These are phyloP conservation scores for Chlorella sp. DNA, from an alignment of 139 green algal species.

Conservation along the genomic window DNA sequence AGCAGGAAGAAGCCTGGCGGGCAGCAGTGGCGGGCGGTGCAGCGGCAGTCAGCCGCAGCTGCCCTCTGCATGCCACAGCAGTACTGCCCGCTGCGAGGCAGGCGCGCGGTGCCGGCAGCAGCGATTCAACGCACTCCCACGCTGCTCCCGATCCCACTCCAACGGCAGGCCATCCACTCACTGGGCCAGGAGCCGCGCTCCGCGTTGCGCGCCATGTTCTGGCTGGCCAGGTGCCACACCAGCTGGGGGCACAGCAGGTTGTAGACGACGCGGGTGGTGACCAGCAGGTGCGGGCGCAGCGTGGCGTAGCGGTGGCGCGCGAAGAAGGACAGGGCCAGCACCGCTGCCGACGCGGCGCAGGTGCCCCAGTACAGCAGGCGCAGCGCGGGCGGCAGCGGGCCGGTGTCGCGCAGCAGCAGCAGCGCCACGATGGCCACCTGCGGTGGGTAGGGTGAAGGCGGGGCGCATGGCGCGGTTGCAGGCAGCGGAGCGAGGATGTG, in stretches of 20 bases:
- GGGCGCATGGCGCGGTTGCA: too few species aligned
- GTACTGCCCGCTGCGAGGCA: too few species aligned
- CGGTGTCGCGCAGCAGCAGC: neutral
- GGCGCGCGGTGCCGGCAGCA: too few species aligned
- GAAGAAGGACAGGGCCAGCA: neutral
- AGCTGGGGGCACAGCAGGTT: neutral
- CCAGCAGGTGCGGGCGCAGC: neutral
- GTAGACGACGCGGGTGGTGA: neutral
- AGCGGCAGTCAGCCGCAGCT: neutral
- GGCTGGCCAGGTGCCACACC: slow-evolving; percentile 23
- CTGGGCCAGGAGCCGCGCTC: neutral
- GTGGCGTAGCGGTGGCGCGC: neutral
- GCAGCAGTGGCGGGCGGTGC: neutral
- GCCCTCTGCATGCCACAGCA: too few species aligned
- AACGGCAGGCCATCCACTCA: neutral
- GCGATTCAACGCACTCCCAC: neutral
- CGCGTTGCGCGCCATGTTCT: too few species aligned
- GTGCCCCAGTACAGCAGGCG: slow-evolving; percentile 4
- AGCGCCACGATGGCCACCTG: slow-evolving; percentile 2
- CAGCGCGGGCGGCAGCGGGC: neutral
- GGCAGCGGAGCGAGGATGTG: too few species aligned
- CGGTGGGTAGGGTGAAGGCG: neutral
- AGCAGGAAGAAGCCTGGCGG: slow-evolving; percentile 22
- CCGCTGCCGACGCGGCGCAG: neutral
- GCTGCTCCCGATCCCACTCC: too few species aligned